Evolutionary conservation across 768 basidiomycete genomes (phyloP), one percentile per base, ranked within the genome.

Genomic region (Harrya chromipes): DNA sequence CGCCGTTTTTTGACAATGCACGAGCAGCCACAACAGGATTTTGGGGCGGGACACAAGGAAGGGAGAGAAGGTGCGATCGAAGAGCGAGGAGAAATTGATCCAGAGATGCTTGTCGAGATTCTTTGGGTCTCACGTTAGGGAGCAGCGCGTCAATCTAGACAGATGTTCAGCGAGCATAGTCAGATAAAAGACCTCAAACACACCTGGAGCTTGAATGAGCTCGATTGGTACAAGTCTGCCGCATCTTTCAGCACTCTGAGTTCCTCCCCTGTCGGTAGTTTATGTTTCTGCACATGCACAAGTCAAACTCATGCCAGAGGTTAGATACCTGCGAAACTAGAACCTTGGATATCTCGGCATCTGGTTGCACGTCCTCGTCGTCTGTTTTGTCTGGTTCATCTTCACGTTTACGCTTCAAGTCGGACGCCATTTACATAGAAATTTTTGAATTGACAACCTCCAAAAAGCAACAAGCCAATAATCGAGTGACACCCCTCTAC

Each of bases 161-260:
- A 16, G 43, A 44, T 11, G 24, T 60, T 54, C 33, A 49, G 58
- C n/a, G 43, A n/a, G 43, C 42, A 24, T 29, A 49, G n/a, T 31
- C 20, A 16, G 10, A 13, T 4, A 16, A 11, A 27, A 2, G 29
- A 12, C 6, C 35, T n/a, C 10, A 13, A 11, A 53, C 72, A 11
- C 40, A 87, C 88, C 77, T 94, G 90, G 9, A 94, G 76, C 58
- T 90, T 90, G 74, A 94, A 94, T 3, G 87, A 80, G 47, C 75
- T 85, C 0, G 90, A 93, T 58, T 79, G 77, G 65, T 83, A 91
- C 19, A 92, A 72, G 49, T 89, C 81, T 21, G 78, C 74, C 14
- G 86, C 85, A 54, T 89, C 88, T 61, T 84, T 86, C 54, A 93
- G 83, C 6, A 67, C 69, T 47, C 82, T 75, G 39, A 93, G 71